Conservation (phyloP, 1,284 basidiomycete species). For the Cryptococcus sp. region DNA sequence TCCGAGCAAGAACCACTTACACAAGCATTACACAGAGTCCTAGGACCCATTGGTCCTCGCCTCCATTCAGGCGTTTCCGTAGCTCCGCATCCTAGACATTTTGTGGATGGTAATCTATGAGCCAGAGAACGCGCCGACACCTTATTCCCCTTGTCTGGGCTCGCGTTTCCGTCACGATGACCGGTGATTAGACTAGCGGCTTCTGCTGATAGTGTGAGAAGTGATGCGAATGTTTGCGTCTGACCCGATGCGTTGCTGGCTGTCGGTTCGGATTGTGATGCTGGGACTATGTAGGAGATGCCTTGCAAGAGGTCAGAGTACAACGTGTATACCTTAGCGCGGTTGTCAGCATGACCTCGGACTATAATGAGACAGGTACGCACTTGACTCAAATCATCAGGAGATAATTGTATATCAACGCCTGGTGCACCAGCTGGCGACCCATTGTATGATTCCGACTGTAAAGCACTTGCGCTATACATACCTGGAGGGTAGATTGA, state of each 20-base stretch:
- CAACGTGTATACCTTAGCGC: too few species aligned
- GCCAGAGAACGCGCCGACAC: slow-evolving; percentile 1
- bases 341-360: too few species aligned
- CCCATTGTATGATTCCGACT: too few species aligned
- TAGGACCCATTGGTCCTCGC: slow-evolving; percentile 50
- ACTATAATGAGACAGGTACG: too few species aligned
- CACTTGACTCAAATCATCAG: too few species aligned
- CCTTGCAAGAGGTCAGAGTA: slow-evolving; percentile 3
- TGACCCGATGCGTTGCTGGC: neutral
- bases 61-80: slow-evolving; percentile 54
- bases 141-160: slow-evolving; percentile 21
- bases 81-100: slow-evolving; percentile 49
- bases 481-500: too few species aligned
- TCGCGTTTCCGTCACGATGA: slow-evolving; percentile 13
- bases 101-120: slow-evolving; percentile 12
- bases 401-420: too few species aligned
- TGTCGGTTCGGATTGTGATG: neutral
- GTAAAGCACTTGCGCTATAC: too few species aligned
- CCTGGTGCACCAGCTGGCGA: too few species aligned
- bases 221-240: slow-evolving; percentile 28
- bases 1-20: slow-evolving; percentile 30
- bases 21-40: slow-evolving; percentile 53
- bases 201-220: slow-evolving; percentile 33
- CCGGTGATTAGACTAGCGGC: slow-evolving; percentile 31
- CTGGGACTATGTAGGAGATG: neutral